Evolutionary conservation across 2,329 filamentous ascomycete genomes (phyloP), one percentile per base, ranked within the genome.

Genomic region (Ambrosiella xylebori): DNA sequence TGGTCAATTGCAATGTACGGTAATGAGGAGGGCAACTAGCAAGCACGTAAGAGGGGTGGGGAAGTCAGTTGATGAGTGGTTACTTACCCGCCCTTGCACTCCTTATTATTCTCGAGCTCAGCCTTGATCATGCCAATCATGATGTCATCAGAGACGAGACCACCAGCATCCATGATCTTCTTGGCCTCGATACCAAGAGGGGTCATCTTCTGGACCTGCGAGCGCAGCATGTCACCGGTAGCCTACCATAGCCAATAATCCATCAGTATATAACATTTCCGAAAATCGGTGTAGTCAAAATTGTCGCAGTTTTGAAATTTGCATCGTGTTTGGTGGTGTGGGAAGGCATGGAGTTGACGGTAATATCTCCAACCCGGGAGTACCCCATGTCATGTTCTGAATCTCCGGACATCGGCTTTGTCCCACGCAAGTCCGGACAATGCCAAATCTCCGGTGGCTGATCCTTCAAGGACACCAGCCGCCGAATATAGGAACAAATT

Each of bases 51-150:
- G 27, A 27, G 19, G 19, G 2, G 3, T 27, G 27, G 27, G 3
- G 11, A 7, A 40, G 9, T 38, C 8, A 38, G 36, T 37, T 11
- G 13, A 9, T 57, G 39, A 54, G 44, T 47, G 19, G n/a, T 13
- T n/a, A 62, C 80, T 65, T 78, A 96, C 91, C 93, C 93, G 73
- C 91, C 91, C 76, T 87, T 87, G 81, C 93, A 98, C 76, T 98
- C 91, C 68, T 80, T 74, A 77, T 98, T 98, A 74, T 79, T 85
- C 68, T 94, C 86, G 56, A 98, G 80, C 79, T 98, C 91, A 71
- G 85, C 86, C 82, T 93, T 91, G 77, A 98, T 98, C 93, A 98
- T 98, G 73, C 91, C 89, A 72, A 98, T 87, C 81, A 98, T 91
- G 70, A 98, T 98, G 70, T 97, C 91, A 73, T 98, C 93, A 72